Percentiles rank a stretch among this genome's conserved stretches.
Evolutionary conservation across 2,329 filamentous ascomycete species (phyloP).

Genomic region (Aspergillus sp.): DNA sequence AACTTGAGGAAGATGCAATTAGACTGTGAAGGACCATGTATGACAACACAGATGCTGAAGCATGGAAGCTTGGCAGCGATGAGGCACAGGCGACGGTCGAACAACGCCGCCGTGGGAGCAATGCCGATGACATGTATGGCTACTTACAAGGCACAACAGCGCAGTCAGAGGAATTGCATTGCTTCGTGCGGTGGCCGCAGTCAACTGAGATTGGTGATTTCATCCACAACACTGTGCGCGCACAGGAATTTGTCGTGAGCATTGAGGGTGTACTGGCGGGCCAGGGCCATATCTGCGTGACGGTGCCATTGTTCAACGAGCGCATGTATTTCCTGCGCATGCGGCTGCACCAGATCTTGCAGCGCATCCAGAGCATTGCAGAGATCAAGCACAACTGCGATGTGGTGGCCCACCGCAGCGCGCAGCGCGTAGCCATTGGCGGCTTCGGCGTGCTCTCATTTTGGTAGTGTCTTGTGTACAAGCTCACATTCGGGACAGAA

Average conservation of each 20-base stretch:
- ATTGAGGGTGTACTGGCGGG: conserved; percentile 64
- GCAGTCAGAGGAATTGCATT: conserved; percentile 21
- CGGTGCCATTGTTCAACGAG: conserved; percentile 80
- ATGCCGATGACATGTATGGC: conserved; percentile 60
- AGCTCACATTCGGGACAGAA: conserved; percentile 59
- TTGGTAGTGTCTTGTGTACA: conserved; percentile 79
- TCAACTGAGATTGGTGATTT: conserved; percentile 91
- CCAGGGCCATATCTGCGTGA: conserved; percentile 59
- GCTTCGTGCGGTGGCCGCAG: conserved; percentile 79
- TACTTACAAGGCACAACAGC: conserved; percentile 55
- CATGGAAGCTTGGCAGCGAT: conserved; percentile 14
- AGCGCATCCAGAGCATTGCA: conserved; percentile 59
- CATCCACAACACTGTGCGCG: conserved; percentile 77
- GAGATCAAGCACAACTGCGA: conserved; percentile 77
- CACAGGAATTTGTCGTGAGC: conserved; percentile 73
- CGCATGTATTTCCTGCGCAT: conserved; percentile 82
- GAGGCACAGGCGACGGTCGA: conserved; percentile 14
- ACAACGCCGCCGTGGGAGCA: conserved; percentile 42
- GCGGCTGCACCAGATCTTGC: conserved; percentile 62
- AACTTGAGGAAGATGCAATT: conserved; percentile 55
- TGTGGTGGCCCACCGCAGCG: conserved; percentile 63
- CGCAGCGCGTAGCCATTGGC: conserved; percentile 68
- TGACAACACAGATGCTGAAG: conserved; percentile 37
- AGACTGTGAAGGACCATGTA: conserved; percentile 30
- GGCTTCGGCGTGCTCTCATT: conserved; percentile 64